Conservation (phyloP, 805 yeast species). For the Candida glaebosa region DNA sequence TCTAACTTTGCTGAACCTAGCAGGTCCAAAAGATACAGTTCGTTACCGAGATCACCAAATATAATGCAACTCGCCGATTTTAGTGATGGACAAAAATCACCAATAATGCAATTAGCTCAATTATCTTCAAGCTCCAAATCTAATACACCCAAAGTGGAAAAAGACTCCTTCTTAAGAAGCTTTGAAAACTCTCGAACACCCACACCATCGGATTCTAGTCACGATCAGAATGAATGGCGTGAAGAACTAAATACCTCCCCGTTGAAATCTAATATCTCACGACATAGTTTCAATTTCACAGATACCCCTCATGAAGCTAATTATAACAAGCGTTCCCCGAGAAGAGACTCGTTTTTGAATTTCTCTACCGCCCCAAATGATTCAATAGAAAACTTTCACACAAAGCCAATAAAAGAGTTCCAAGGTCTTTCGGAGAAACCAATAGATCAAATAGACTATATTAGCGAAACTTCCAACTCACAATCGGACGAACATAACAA, state of each 20-base stretch:
- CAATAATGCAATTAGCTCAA: neutral
- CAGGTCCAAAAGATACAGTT: neutral
- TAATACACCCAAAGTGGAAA: neutral
- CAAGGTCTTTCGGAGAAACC: neutral
- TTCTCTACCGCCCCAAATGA: neutral
- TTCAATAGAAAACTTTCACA: neutral
- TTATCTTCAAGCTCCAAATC: neutral
- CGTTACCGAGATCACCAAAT: slow-evolving; percentile 3
- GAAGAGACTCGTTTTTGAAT: neutral
- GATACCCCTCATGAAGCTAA: neutral
- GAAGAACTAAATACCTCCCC: neutral
- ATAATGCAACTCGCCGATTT: neutral
- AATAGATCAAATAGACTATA: neutral
- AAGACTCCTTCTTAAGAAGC: neutral
- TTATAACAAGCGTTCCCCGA: neutral
- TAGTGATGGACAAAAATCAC: neutral
- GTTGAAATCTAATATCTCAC: neutral
- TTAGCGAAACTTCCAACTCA: neutral
- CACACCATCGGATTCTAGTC: neutral
- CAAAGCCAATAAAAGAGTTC: neutral
- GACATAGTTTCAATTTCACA: neutral
- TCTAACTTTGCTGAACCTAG: neutral
- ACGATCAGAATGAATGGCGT: neutral
- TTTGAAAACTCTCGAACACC: neutral
- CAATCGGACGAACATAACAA: neutral